Evolutionary conservation across 2,329 filamentous ascomycete genomes (phyloP).

Genomic region (Penicillium sp.): DNA sequence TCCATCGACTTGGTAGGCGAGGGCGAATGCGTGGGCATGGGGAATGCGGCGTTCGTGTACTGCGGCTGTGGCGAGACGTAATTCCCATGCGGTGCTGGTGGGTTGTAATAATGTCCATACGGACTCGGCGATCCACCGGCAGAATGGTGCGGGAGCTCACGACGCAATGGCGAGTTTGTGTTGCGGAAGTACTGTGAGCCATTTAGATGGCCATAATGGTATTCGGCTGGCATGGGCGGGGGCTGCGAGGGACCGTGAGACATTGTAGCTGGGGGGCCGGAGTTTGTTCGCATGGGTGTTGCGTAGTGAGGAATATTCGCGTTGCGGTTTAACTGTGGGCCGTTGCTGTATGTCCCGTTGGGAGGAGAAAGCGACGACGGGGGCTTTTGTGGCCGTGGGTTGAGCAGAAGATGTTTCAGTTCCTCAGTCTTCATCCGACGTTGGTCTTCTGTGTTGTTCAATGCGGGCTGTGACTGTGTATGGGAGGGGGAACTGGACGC

Average conservation of each 20-base stretch:
- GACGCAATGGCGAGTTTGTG: conserved; percentile 37
- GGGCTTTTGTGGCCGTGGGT: conserved; percentile 44
- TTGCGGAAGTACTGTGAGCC: conserved; percentile 27
- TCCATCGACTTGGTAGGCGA: conserved; percentile 36
- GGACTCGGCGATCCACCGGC: conserved; percentile 5
- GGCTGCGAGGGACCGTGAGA: conserved; percentile 24
- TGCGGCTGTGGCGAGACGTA: conserved; percentile 29
- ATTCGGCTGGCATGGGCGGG: conserved; percentile 17
- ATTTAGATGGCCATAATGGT: conserved; percentile 27
- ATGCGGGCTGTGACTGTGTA: conserved; percentile 22
- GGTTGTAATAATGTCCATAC: conserved; percentile 9
- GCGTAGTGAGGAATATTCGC: conserved; percentile 34
- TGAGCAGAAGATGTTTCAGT: conserved; percentile 51
- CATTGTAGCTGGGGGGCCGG: conserved; percentile 36
- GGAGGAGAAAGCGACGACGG: conserved; percentile 32
- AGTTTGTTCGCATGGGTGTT: conserved; percentile 37
- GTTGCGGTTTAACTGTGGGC: conserved; percentile 19
- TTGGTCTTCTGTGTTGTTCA: conserved; percentile 42
- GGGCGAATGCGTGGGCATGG: conserved; percentile 25
- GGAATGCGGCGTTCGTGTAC: conserved; percentile 27
- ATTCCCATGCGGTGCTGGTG: conserved; percentile 9
- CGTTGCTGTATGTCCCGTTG: conserved; percentile 23
- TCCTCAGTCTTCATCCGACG: conserved; percentile 49
- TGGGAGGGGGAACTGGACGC: conserved; percentile 35
- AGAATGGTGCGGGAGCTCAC: conserved; percentile 29